Evolutionary conservation across 2,329 filamentous ascomycete genomes (phyloP).

Genomic region (Ophiostoma fasciatum): DNA sequence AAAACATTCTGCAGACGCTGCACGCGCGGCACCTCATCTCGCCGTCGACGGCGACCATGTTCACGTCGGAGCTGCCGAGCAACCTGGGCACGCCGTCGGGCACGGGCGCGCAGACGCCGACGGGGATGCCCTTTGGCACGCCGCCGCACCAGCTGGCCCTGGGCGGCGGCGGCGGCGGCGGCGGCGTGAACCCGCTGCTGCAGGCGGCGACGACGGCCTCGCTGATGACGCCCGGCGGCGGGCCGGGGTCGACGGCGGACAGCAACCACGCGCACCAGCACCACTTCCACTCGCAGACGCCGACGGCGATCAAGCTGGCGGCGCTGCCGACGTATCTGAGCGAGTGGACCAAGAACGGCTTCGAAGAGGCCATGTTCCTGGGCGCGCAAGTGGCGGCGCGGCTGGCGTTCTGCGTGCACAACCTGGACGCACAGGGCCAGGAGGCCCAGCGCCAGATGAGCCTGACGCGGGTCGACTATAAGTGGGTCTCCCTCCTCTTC

Average conservation of each 20-base stretch:
- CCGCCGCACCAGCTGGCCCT: constrained; percentile 39
- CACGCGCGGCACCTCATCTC: constrained; percentile 76
- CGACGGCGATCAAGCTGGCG: constrained; percentile 68
- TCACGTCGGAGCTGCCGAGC: constrained; percentile 90
- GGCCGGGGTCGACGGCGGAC: constrained; percentile 24
- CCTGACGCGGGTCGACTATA: constrained; percentile 43
- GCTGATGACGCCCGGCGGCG: constrained; percentile 17
- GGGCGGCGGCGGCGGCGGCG: constrained; percentile 17
- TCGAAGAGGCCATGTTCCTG: constrained; percentile 74
- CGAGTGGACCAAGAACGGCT: constrained; percentile 72
- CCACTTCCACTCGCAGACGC: constrained; percentile 54
- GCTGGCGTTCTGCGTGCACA: constrained; percentile 43
- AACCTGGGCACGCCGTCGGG: constrained; percentile 83
- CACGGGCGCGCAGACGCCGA: constrained; percentile 84
- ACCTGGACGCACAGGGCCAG: constrained; percentile 34
- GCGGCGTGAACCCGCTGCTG: constrained; percentile 67
- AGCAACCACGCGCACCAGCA: constrained; percentile 24
- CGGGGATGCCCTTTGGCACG: constrained; percentile 37
- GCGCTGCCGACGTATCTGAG: constrained; percentile 71
- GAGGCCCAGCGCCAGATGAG: constrained; percentile 43
- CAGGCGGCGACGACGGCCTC: constrained; percentile 71
- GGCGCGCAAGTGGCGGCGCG: constrained; percentile 72
- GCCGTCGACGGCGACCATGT: constrained; percentile 85
- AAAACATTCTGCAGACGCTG: constrained; percentile 70
- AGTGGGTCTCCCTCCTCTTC: constrained; percentile 28